Evolutionary conservation across 2,329 filamentous ascomycete species (phyloP), one percentile per base, ranked within the genome.

Genomic region (Teratosphaeriaceae sp.): DNA sequence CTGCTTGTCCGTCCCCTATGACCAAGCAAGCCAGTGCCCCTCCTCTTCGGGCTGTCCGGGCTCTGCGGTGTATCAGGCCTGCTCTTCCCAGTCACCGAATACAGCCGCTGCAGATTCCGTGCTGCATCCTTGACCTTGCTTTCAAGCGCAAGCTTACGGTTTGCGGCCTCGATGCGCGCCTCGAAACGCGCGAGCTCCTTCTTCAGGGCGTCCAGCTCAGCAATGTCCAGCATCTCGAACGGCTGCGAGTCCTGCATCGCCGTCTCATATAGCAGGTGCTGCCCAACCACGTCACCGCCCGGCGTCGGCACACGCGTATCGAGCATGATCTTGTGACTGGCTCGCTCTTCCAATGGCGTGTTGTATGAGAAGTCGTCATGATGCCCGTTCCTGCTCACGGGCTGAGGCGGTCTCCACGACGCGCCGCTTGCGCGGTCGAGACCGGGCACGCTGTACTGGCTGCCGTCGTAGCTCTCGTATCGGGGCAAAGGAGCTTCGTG

Each of bases 111-210:
- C 66, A 98, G 82, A 30, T 88, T 94, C 51, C 84, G 78, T 9
- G 92, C 88, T 1, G 92, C 92, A 73, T 97, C 90, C 55, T 88
- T 85, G 56, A 96, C 88, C 69, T 97, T 98, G 42, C 82, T 85
- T 64, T 98, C 92, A 35, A 97, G 80, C 23, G 82, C 81, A 27
- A 98, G 74, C 65, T 90, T 95, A 47, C 87, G 79, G 52, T 83
- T 80, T 16, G 87, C 82, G 27, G 86, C 82, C 49, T 90, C 85
- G 52, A 95, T 82, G n/a, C 87, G 83, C 58, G 82, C 78, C 20
- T 76, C 74, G 38, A 97, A 67, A 26, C 79, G 72, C 45, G 80
- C 77, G 49, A 82, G 78, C 69, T 95, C 87, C 63, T 88, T 94
- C 73, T 97, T 98, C 56, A 97, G 68, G 36, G 79, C 76, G 52